Base-by-base conservation (phyloP, 148 eudicot species). In the Camellia granthamiana region DNA sequence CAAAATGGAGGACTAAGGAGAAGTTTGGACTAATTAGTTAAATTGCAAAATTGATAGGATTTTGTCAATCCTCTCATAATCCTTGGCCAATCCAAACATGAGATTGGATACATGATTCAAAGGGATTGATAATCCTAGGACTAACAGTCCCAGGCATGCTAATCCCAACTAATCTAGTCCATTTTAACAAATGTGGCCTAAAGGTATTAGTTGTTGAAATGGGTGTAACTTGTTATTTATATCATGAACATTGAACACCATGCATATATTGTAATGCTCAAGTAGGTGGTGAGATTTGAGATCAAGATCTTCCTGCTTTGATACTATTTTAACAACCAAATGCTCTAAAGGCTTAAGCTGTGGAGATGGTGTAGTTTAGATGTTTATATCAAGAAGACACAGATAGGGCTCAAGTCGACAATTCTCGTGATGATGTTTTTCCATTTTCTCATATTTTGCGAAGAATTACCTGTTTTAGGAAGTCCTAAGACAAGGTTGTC, bases 241-340 rank as follows among this genome's bases (percentile, higher is more conserved):
- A 7, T 49, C 5, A 49, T 49, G 6, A 49, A 49, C 52, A 4
- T 21, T 51, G 43, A 16, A 44, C 43, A 43, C 47, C 47, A 43
- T 69, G 51, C 72, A 69, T 41, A 43, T 69, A 69, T 69, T 2
- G 1, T 6, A 69, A 18, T 49, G 52, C 5, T 49, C 5, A 44
- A 6, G 44, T 43, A 15, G n/a, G n/a, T 19, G 6, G 30, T 69
- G 54, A 15, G 73, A 69, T 44, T 44, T 44, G 54, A 49, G 73
- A 69, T 69, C 73, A 69, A 12, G 52, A 72, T 49, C 56, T 72
- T 55, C 42, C 75, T 72, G 59, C 42, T 51, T 47, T n/a, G 51
- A 47, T n/a, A 68, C 72, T 12, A 0, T 70, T 55, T 70, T 70
- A 12, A 72, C 41, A 1, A 49, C 59, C 59, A 72, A 72, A 23